Percentiles rank a stretch among this genome's conserved stretches.
These are phyloP conservation scores for Zygoascus sp. DNA, from an alignment of 1,139 yeast species.

Conservation along the genomic window DNA sequence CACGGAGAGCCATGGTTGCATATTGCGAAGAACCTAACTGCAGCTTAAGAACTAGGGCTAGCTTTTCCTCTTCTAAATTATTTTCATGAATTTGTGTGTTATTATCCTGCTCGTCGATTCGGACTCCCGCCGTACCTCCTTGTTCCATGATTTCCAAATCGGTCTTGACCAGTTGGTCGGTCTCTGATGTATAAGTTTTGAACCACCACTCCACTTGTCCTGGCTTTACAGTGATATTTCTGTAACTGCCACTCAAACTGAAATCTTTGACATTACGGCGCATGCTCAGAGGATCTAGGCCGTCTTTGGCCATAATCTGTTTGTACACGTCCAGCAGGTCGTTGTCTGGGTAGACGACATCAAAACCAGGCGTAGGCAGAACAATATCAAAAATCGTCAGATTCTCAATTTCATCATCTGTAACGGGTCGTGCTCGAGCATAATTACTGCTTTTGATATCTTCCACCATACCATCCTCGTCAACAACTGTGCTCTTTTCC, in stretches of 20 bases:
- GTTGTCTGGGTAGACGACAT: constrained; percentile 74
- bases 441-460: constrained; percentile 55
- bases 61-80: constrained; percentile 44
- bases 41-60: constrained; percentile 72
- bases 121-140: constrained; percentile 28
- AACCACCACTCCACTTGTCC: constrained; percentile 57
- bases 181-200: constrained; percentile 55
- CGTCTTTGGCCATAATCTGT: constrained; percentile 72
- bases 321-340: constrained; percentile 61
- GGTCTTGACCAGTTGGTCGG: constrained; percentile 71
- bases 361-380: constrained; percentile 93
- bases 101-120: constrained; percentile 12
- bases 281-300: constrained; percentile 81
- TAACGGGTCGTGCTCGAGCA: constrained; percentile 62
- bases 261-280: constrained; percentile 79
- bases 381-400: constrained; percentile 79
- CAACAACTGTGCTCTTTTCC: constrained; percentile 34
- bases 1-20: constrained; percentile 97
- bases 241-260: constrained; percentile 86
- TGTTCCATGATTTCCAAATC: constrained; percentile 66
- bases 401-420: constrained; percentile 65
- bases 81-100: constrained; percentile 20
- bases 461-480: constrained; percentile 55
- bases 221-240: constrained; percentile 71
- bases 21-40: constrained; percentile 83